These are phyloP conservation scores for Globisporangium acanthophoron DNA, from an alignment of 352 stramenopile species.

Conservation along the genomic window DNA sequence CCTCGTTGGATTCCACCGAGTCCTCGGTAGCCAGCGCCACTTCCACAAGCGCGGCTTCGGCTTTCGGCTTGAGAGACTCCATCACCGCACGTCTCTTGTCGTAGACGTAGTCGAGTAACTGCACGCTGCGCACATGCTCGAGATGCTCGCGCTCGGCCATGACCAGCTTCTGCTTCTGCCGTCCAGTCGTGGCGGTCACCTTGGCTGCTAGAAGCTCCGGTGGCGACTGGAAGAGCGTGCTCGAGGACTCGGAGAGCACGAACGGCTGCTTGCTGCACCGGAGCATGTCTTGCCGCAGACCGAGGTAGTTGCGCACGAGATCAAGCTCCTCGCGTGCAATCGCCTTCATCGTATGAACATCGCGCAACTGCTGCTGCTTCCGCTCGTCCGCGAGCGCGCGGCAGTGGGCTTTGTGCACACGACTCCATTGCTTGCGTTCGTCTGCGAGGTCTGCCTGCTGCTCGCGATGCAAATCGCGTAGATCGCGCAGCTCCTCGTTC, in stretches of 20 bases:
- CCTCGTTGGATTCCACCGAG: slow-evolving; percentile 23
- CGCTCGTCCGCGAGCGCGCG: slow-evolving; percentile 42
- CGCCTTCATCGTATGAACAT: slow-evolving; percentile 55
- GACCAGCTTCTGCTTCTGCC: slow-evolving; percentile 34
- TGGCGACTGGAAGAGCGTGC: slow-evolving; percentile 59
- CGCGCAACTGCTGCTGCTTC: slow-evolving; percentile 26
- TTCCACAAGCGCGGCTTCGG: slow-evolving; percentile 47
- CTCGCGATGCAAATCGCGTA: slow-evolving; percentile 33
- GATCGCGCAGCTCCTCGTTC: slow-evolving; percentile 52
- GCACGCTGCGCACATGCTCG: slow-evolving; percentile 63
- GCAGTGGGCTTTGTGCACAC: slow-evolving; percentile 50
- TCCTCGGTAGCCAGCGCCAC: slow-evolving; percentile 27
- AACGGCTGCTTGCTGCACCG: slow-evolving; percentile 46
- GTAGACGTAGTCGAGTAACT: slow-evolving; percentile 69
- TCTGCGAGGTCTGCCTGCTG: slow-evolving; percentile 38
- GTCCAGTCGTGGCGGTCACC: slow-evolving; percentile 39
- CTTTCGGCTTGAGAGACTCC: slow-evolving; percentile 38
- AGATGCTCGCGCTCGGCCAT: slow-evolving; percentile 52
- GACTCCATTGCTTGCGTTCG: slow-evolving; percentile 38
- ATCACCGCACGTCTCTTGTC: slow-evolving; percentile 49
- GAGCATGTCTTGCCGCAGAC: slow-evolving; percentile 40
- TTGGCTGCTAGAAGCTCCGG: slow-evolving; percentile 61
- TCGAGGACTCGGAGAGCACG: slow-evolving; percentile 54
- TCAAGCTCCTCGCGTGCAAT: slow-evolving; percentile 46
- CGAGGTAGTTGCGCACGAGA: slow-evolving; percentile 32